Evolutionary conservation across 805 yeast species (phyloP).

Genomic region (Starmera quercuum): DNA sequence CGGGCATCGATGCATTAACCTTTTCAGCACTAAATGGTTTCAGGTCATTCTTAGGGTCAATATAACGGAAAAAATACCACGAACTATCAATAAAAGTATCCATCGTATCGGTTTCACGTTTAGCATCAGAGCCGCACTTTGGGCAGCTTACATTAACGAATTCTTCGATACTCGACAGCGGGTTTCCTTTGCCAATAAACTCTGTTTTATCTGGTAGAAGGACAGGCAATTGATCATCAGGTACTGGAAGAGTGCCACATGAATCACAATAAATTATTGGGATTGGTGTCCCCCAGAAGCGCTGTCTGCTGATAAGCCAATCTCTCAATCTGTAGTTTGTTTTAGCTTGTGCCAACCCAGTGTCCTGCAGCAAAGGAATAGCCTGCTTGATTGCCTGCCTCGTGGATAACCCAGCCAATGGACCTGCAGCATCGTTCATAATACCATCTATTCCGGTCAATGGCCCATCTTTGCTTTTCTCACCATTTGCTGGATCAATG

Average conservation of each 20-base stretch:
- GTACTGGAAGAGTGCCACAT: conserved; percentile 93
- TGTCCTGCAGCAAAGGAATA: conserved; percentile 29
- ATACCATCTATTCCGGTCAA: conserved; percentile 35
- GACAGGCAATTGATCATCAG: conserved; percentile 82
- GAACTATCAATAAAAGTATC: conserved; percentile 97
- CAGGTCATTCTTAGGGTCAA: conserved; percentile 58
- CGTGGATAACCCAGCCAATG: conserved; percentile 41
- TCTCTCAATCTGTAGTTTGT: conserved; percentile 69
- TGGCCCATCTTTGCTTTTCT: conserved; percentile 17
- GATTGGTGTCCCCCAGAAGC: conserved; percentile 99
- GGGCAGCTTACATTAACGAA: conserved; percentile 80
- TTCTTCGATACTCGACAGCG: conserved; percentile 56
- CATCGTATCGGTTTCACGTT: conserved; percentile 95
- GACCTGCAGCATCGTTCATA: conserved; percentile 39
- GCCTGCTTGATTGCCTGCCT: conserved; percentile 46
- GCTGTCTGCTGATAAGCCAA: conserved; percentile 91
- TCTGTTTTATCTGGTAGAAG: conserved; percentile 54
- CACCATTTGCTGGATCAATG: conserved; percentile 10
- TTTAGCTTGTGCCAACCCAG: conserved; percentile 36
- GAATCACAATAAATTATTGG: conserved; percentile 82
- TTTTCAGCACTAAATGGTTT: conserved; percentile 45
- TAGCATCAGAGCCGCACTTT: conserved; percentile 63
- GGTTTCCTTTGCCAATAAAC: conserved; percentile 49
- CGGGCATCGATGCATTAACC: conserved; percentile 60
- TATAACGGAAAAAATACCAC: conserved; percentile 87